Conservation (phyloP, 805 yeast genomes). For the Cyberlindnera xylosilytica region DNA sequence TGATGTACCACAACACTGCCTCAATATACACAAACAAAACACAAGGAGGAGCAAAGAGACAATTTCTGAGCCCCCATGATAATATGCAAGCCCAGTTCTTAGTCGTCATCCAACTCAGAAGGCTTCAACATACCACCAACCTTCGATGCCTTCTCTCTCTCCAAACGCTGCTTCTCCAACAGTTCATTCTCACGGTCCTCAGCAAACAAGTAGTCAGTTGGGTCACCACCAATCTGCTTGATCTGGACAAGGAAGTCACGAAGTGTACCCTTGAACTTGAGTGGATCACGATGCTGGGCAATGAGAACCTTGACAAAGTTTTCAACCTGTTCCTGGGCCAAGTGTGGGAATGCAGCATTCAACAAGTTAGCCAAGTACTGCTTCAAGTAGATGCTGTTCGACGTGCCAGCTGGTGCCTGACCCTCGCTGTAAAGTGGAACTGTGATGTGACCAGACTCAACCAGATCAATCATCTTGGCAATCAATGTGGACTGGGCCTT, state of each 20-base stretch:
- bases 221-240: conserved; percentile 92
- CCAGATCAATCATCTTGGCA: conserved; percentile 78
- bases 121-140: conserved; percentile 96
- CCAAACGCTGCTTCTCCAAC: conserved; percentile 62
- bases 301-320: conserved; percentile 79
- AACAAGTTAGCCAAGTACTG: conserved; percentile 81
- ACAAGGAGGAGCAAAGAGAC: not conserved
- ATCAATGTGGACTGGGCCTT: conserved; percentile 80
- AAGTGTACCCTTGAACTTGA: conserved; percentile 75
- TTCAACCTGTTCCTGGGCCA: conserved; percentile 77
- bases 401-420: conserved; percentile 81
- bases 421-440: conserved; percentile 79
- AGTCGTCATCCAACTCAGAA: conserved; percentile 83
- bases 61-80: not conserved
- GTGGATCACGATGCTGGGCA: conserved; percentile 66
- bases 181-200: conserved; percentile 85
- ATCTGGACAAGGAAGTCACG: conserved; percentile 96
- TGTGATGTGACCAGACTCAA: conserved; percentile 69
- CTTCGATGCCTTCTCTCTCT: conserved; percentile 76
- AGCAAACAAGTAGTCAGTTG: conserved; percentile 90
- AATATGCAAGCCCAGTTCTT: not conserved
- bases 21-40: not conserved
- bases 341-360: conserved; percentile 86
- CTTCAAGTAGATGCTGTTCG: conserved; percentile 74
- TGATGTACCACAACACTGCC: not conserved